Percentiles rank a stretch among this genome's conserved stretches.
phyloP scores from a whole-genome alignment of 2,329 filamentous ascomycete species.

The Simplicillium sp. region DNA sequence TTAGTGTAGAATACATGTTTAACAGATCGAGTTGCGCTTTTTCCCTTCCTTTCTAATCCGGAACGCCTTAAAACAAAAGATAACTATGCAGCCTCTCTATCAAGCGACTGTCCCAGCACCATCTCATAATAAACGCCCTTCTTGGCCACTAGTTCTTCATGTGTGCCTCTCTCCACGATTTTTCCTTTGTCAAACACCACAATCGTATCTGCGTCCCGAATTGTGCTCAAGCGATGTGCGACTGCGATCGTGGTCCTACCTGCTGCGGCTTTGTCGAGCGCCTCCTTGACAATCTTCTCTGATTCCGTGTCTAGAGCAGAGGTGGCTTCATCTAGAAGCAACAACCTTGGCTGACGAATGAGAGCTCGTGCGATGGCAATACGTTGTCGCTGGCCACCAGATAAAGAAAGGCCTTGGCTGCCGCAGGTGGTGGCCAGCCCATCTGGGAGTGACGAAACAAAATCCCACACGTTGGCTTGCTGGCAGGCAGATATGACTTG shows the following conservation, averaged over 20 bases:
- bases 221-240: slow-evolving; percentile 47
- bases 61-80: too few species aligned
- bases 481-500: slow-evolving; percentile 39
- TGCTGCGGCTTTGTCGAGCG: slow-evolving; percentile 38
- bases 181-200: slow-evolving; percentile 41
- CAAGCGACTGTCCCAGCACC: slow-evolving; percentile 34
- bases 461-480: slow-evolving; percentile 46
- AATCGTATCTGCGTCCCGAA: slow-evolving; percentile 52
- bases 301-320: slow-evolving; percentile 53
- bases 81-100: slow-evolving; percentile 18
- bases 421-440: slow-evolving; percentile 56
- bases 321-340: slow-evolving; percentile 69
- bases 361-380: slow-evolving; percentile 66
- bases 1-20: too few species aligned
- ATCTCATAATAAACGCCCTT: slow-evolving; percentile 43
- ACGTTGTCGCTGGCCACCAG: slow-evolving; percentile 64
- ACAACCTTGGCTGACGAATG: slow-evolving; percentile 53
- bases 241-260: slow-evolving; percentile 51
- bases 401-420: slow-evolving; percentile 58
- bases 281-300: slow-evolving; percentile 55
- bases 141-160: slow-evolving; percentile 43
- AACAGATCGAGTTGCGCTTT: too few species aligned
- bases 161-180: slow-evolving; percentile 51
- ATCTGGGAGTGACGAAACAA: slow-evolving; percentile 45
- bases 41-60: too few species aligned